Evolutionary conservation across 192 early-diverging fungal species (phyloP).

Genomic region (Backusella morwellensis): DNA sequence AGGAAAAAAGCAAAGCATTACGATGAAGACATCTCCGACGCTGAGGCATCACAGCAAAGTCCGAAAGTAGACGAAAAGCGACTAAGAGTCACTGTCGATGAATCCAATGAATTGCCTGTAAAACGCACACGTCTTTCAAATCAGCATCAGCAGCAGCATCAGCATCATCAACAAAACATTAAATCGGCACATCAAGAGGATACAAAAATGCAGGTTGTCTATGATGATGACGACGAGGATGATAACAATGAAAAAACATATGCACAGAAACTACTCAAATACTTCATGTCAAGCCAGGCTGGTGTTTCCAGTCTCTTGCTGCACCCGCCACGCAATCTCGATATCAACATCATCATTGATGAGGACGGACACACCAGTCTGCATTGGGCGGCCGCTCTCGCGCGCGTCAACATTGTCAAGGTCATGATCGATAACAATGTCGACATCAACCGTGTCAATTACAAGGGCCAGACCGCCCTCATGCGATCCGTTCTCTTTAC

Average conservation of each 20-base stretch:
- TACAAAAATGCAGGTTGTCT: neutral
- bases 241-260: neutral
- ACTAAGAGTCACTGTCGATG: neutral
- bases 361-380: slow-evolving; percentile 93
- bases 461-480: slow-evolving; percentile 85
- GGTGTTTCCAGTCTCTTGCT: slow-evolving; percentile 18
- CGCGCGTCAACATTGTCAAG: slow-evolving; percentile 68
- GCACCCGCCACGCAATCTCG: slow-evolving; percentile 61
- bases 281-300: slow-evolving; percentile 26
- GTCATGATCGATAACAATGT: slow-evolving; percentile 77
- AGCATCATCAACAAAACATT: neutral
- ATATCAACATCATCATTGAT: slow-evolving; percentile 87
- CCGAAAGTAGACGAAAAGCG: neutral
- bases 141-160: neutral
- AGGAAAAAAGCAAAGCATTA: neutral
- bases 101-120: neutral
- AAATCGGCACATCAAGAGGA: neutral
- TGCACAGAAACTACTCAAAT: slow-evolving; percentile 22
- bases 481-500: slow-evolving; percentile 89
- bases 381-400: slow-evolving; percentile 97
- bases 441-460: slow-evolving; percentile 70
- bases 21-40: neutral
- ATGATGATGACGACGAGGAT: neutral
- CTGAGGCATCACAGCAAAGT: neutral
- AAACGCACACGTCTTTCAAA: neutral